These are phyloP conservation scores for Sphagnum magellanicum DNA, from an alignment of 228 moss, liverwort and hornwort genomes.

Conservation along the genomic window DNA sequence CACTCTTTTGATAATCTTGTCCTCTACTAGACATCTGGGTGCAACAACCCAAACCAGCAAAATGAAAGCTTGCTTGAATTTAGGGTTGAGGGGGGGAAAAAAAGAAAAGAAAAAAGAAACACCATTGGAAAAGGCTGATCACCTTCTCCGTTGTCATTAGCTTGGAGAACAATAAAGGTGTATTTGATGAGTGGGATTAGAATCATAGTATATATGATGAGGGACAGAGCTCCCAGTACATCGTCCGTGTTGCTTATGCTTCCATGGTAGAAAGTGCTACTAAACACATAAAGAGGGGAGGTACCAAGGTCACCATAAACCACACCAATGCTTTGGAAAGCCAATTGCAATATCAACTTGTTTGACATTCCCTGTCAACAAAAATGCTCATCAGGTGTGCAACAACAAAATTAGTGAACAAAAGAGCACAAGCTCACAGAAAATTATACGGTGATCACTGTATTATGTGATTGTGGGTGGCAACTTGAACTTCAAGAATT, in stretches of 20 bases:
- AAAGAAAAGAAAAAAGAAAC: too few relatives aligned
- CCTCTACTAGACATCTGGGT: too few relatives aligned
- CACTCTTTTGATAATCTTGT: too few relatives aligned
- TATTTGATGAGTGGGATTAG: conserved; percentile 65
- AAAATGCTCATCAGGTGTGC: neutral
- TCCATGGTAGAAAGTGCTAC: conserved; percentile 37
- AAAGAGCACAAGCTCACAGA: neutral
- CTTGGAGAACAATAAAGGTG: conserved; percentile 62
- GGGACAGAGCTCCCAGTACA: conserved; percentile 55
- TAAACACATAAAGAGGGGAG: conserved; percentile 68
- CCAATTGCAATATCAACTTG: conserved; percentile 31
- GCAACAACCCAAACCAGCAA: too few relatives aligned
- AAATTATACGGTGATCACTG: too few relatives aligned
- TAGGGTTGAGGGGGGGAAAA: too few relatives aligned
- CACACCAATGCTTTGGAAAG: conserved; percentile 75
- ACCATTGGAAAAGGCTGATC: neutral
- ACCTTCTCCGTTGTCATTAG: conserved; percentile 80
- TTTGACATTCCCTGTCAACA: conserved; percentile 22
- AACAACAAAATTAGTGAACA: neutral
- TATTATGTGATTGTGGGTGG: too few relatives aligned
- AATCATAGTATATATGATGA: conserved; percentile 67
- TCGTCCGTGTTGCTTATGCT: conserved; percentile 16
- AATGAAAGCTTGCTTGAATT: too few relatives aligned
- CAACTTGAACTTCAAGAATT: too few relatives aligned
- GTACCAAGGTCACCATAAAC: conserved; percentile 74